Evolutionary conservation across 345 rosid species (phyloP).

Genomic region (Noccaea caerulescens): DNA sequence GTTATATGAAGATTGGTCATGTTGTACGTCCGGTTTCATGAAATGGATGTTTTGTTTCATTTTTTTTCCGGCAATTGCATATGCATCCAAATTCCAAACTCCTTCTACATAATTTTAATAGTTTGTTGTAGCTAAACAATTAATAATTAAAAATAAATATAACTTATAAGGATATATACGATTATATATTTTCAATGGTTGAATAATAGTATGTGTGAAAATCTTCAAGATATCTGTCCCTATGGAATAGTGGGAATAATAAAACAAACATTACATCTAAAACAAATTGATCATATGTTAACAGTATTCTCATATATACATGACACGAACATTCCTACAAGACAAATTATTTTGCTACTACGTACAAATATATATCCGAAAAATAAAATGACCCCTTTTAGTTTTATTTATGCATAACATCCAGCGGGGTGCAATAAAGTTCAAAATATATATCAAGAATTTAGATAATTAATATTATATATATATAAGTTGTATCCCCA

Average conservation of each 20-base stretch:
- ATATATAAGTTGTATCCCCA: conserved; percentile 32
- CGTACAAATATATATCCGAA: background rate
- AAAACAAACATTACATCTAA: background rate
- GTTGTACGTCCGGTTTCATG: background rate
- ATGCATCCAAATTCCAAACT: background rate
- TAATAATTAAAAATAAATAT: background rate
- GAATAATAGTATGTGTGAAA: background rate
- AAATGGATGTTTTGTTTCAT: background rate
- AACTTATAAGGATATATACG: background rate
- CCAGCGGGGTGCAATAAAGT: conserved; percentile 9
- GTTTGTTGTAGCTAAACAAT: background rate
- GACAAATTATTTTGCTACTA: background rate
- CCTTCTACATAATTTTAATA: background rate
- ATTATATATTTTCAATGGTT: background rate
- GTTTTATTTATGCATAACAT: conserved; percentile 41
- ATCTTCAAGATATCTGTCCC: background rate
- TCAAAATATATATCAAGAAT: conserved; percentile 33
- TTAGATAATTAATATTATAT: conserved; percentile 17
- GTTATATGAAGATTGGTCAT: background rate
- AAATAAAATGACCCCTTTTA: conserved; percentile 16
- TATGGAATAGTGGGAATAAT: background rate
- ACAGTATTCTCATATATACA: conserved; percentile 13
- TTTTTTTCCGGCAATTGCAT: background rate
- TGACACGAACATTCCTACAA: background rate
- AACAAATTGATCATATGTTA: background rate